Evolutionary conservation across 2,329 filamentous ascomycete genomes (phyloP), one percentile per base, ranked within the genome.

Genomic region (Trematosphaeria pertusa): DNA sequence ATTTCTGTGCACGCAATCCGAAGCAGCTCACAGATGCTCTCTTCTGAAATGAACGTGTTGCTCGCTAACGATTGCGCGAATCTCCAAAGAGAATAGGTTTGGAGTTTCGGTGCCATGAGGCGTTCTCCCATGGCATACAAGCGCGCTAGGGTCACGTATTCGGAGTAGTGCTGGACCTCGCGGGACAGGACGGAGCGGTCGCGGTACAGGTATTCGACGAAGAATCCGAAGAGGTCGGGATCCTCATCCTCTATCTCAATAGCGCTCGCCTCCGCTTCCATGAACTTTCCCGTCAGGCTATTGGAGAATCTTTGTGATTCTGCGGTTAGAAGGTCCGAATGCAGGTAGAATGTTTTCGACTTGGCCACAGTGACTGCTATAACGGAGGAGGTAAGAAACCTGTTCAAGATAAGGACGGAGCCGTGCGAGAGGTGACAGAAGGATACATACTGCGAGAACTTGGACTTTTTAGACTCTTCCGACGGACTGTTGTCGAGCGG

Each of bases 191-290:
- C 48, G 14, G 48, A 58, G 7, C 30, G 19, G 30, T 61, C 47
- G 31, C 54, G 53, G 37, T 62, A 62, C 24, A 62, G 41, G 35
- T 62, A 62, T 39, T 61, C 52, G 9, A 54, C 50, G 22, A 58
- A 62, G 31, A 47, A 59, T 19, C 50, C 47, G 32, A 61, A 61
- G 22, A 57, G 48, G 4, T 52, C 32, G 3, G 54, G 52, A 37
- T 62, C 56, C 37, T 59, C 48, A 11, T 61, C 58, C 10, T 51
- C 40, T 24, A 54, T 34, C 5, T 48, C 37, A 12, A 60, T 46
- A 35, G 35, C 37, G 3, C 44, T 35, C 18, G 48, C 37, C n/a
- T 47, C 39, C 19, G 54, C 42, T 42, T 58, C 54, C 37, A 55
- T 51, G 20, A 52, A 48, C 1, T 20, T 26, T 7, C 53, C 53